Evolutionary conservation across 805 yeast species (phyloP), one percentile per base, ranked within the genome.

Genomic region (Barnettozyma wickerhamii): DNA sequence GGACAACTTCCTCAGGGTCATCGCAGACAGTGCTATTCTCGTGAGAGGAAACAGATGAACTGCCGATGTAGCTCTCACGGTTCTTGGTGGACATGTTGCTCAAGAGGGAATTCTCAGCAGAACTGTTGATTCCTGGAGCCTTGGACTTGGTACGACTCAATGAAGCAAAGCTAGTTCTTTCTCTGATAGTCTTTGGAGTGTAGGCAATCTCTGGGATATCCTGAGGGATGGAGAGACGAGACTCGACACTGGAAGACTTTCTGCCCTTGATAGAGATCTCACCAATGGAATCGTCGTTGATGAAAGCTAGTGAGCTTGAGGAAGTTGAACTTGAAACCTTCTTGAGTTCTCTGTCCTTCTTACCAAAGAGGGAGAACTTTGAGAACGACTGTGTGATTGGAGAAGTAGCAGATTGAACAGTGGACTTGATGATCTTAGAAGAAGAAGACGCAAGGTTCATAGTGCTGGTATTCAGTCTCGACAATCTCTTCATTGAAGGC

Each of bases 261-360:
- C 12, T 9, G 12, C 13, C 14, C 12, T 6, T 24, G 13, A 32
- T 36, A 7, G 7, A 17, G 27, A 35, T 27, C 10, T 19, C 35
- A 5, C 30, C 17, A n/a, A 36, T 48, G 7, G 59, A 48, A 3
- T 55, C 58, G 40, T 56, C 61, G 29, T 56, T 56, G 31, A 56
- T 56, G 28, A 46, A 50, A 3, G 56, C 37, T 26, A 56, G 37
- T 2, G 60, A 56, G 2, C 43, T 46, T 4, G 49, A 35, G 2
- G 60, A 55, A 17, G 42, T 52, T 4, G 57, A 51, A 14, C 26
- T 30, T 9, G 55, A 12, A 14, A 51, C 31, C 37, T 50, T 50
- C 17, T 35, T 18, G 7, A 45, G 41, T 6, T 39, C 34, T 19
- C 24, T 33, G 36, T 43, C 49, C 24, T 43, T 51, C 42, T 35